phyloP scores from a whole-genome alignment of 106 monocot species.

The Dendrobium catenatum region DNA sequence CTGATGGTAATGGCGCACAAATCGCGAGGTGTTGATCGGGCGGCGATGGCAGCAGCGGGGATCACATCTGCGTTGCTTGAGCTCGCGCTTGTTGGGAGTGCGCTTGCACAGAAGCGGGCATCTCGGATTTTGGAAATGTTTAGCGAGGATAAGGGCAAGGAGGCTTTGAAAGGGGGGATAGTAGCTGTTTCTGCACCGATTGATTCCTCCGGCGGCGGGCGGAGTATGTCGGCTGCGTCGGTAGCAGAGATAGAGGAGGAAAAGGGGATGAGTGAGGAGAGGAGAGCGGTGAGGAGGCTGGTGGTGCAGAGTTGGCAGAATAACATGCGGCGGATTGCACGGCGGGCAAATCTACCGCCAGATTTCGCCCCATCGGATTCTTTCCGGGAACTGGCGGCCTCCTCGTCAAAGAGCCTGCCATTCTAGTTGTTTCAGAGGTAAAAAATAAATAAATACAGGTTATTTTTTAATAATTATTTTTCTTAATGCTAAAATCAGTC shows the following conservation, averaged over 20 bases:
- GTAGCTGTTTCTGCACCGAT: slow-evolving; percentile 10
- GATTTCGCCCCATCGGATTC: slow-evolving; percentile 35
- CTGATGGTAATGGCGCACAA: slow-evolving; percentile 77
- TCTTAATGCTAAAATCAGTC: too few species aligned
- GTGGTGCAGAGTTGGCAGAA: slow-evolving; percentile 72
- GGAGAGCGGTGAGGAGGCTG: slow-evolving; percentile 50
- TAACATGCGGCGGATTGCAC: slow-evolving; percentile 65
- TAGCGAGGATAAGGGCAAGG: slow-evolving; percentile 49
- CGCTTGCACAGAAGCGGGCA: slow-evolving; percentile 81
- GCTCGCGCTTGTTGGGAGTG: slow-evolving; percentile 59
- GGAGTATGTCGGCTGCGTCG: too few species aligned
- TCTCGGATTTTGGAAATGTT: slow-evolving; percentile 59
- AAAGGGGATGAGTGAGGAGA: slow-evolving; percentile 50
- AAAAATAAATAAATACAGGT: not conserved
- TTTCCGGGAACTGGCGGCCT: slow-evolving; percentile 3
- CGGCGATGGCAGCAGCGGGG: slow-evolving; percentile 56
- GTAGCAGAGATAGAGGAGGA: slow-evolving; percentile 1
- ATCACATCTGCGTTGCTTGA: slow-evolving; percentile 53
- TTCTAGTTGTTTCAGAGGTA: slow-evolving; percentile 13
- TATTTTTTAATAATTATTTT: too few species aligned
- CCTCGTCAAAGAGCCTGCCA: slow-evolving; percentile 75
- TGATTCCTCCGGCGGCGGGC: slow-evolving; percentile 7
- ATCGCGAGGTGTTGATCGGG: slow-evolving; percentile 18
- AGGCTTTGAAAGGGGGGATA: slow-evolving; percentile 7
- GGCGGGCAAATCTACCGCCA: slow-evolving; percentile 57